phyloP scores from a whole-genome alignment of 75 land plant genomes.

The Pinus albicaulis region DNA sequence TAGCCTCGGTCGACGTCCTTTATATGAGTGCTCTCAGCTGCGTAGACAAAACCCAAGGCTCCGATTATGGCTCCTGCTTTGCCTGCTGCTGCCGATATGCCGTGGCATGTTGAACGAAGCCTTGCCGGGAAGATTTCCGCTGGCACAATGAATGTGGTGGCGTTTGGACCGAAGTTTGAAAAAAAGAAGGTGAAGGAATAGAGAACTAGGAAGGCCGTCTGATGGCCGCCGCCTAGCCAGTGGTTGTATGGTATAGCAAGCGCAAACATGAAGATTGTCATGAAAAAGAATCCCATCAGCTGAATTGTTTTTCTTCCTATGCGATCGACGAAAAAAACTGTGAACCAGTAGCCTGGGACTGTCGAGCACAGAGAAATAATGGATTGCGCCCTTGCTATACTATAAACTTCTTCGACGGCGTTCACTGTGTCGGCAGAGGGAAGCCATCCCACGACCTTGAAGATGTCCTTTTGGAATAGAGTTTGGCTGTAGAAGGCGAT shows the following conservation, averaged over 20 bases:
- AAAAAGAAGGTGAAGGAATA: conserved; percentile 35
- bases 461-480: conserved; percentile 34
- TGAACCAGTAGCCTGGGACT: conserved; percentile 44
- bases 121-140: conserved; percentile 58
- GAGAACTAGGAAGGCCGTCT: conserved; percentile 20
- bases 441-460: conserved; percentile 34
- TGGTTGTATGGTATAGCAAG: conserved; percentile 25
- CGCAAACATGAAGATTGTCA: conserved; percentile 35
- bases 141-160: conserved; percentile 50
- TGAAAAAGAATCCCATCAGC: conserved; percentile 25
- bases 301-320: conserved; percentile 24
- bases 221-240: conserved; percentile 12
- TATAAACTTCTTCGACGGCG: not conserved
- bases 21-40: conserved; percentile 28
- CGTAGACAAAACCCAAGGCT: conserved; percentile 47
- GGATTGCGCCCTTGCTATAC: conserved; percentile 22
- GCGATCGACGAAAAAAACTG: conserved; percentile 23
- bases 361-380: conserved; percentile 34
- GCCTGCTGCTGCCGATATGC: conserved; percentile 13
- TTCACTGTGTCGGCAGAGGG: not conserved
- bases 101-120: conserved; percentile 51
- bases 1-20: conserved; percentile 30
- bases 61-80: conserved; percentile 58
- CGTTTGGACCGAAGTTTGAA: conserved; percentile 32
- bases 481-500: conserved; percentile 25